A percentile compares a stretch with the other conserved stretches of the same genome.
Conservation (phyloP, 345 rosid species). For the Hibiscus mutabilis region DNA sequence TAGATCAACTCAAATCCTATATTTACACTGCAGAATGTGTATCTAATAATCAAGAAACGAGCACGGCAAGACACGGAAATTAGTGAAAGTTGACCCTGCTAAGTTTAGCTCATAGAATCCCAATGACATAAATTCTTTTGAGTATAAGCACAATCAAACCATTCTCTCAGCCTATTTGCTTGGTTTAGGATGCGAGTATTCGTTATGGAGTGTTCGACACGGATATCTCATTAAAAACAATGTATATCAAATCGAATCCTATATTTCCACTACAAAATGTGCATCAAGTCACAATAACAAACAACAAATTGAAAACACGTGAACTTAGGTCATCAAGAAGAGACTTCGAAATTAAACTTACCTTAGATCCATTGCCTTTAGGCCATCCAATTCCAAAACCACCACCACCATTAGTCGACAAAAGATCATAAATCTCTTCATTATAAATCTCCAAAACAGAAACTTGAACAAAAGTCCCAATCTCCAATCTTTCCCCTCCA, state of each 20-base stretch:
- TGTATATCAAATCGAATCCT: neutral
- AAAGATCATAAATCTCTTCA: slow-evolving; percentile 90
- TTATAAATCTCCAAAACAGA: slow-evolving; percentile 88
- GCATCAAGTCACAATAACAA: neutral
- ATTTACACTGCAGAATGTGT: neutral
- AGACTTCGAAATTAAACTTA: slow-evolving; percentile 4
- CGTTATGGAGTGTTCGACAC: no score
- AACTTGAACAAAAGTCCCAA: slow-evolving; percentile 68
- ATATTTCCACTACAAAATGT: neutral
- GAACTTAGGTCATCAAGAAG: slow-evolving; percentile 4
- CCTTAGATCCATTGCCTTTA: slow-evolving; percentile 63
- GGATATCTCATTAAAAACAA: no score
- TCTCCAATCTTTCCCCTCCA: slow-evolving; percentile 27
- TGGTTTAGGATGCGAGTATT: no score
- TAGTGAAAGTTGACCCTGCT: no score
- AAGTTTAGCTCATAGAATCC: neutral
- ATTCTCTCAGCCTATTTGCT: no score
- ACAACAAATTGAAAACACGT: neutral
- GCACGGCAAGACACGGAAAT: no score
- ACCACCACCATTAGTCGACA: slow-evolving; percentile 52
- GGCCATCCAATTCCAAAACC: slow-evolving; percentile 81
- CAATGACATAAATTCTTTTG: neutral
- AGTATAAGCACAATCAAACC: neutral
- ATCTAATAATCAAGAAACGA: no score
- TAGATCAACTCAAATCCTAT: neutral